Evolutionary conservation across 768 basidiomycete genomes (phyloP), one percentile per base, ranked within the genome.

Genomic region (Lentinula raphanica): DNA sequence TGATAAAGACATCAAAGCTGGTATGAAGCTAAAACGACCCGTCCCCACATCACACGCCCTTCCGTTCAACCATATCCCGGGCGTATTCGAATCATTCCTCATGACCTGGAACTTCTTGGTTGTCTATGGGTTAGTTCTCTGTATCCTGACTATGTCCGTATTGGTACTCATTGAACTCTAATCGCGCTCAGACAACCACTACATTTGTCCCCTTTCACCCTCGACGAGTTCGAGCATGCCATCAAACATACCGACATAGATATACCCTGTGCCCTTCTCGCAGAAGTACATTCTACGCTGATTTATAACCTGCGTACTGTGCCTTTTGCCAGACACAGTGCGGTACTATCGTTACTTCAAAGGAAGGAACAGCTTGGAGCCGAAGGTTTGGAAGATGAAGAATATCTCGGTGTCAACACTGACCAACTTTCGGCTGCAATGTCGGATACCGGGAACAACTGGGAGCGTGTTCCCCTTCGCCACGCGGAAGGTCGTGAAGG

Each of bases 41-140:
- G 65, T 80, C 48, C 82, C 89, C 3, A 89, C 82, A 65, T 77
- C 80, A 53, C 68, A 71, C 1, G 76, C 77, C 12, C 72, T 93
- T 53, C 88, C 92, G 3, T 92, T 92, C 68, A 84, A 86, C 51
- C 79, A 84, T 36, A 74, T 76, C 31, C 76, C 81, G 7, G 78
- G 76, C 11, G 74, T 79, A 12, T 96, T 97, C 61, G 95, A 98
- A 68, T 75, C 80, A 8, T 93, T 98, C 70, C 72, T 98, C 29
- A 88, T 92, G 87, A 76, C 85, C 8, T 99, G 95, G 95, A 94
- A 92, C 71, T 96, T 96, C 71, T 72, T 98, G 56, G 88, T 92
- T 54, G 88, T 94, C 54, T 95, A 95, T 71, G 93, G 94, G 97
- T 97, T 68, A 65, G 85, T 72, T 29, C 17, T 61, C 42, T 23